Percentiles rank a stretch among this genome's conserved stretches.
Conservation (phyloP, 1,284 basidiomycete genomes). For the Irpex sp. region DNA sequence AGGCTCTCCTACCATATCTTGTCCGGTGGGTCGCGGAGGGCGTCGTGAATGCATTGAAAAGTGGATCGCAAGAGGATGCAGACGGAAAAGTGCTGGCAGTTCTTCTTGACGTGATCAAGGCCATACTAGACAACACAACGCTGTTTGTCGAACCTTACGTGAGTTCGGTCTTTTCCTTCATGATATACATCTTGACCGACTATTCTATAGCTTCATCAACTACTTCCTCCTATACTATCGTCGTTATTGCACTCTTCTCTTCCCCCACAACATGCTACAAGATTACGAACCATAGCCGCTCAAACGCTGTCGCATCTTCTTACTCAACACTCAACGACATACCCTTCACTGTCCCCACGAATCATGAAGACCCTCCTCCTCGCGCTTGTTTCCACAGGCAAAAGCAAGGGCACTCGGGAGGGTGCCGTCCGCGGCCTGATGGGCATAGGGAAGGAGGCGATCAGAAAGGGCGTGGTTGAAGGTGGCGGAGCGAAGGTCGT, state of each 20-base stretch:
- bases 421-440: constrained; percentile 84
- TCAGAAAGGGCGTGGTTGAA: constrained; percentile 75
- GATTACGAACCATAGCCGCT: constrained; percentile 73
- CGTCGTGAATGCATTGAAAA: constrained; percentile 65
- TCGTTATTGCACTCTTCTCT: constrained; percentile 86
- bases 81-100: constrained; percentile 73
- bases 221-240: constrained; percentile 90
- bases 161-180: constrained; percentile 7
- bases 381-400: constrained; percentile 73
- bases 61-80: constrained; percentile 54
- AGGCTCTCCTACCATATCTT: constrained; percentile 92
- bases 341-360: constrained; percentile 82
- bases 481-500: constrained; percentile 72
- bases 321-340: constrained; percentile 76
- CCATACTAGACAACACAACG: constrained; percentile 79
- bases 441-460: constrained; percentile 80
- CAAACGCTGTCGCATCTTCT: constrained; percentile 81
- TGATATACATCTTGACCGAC: neutral
- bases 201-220: constrained; percentile 79
- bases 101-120: constrained; percentile 77
- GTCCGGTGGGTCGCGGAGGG: constrained; percentile 94
- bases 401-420: constrained; percentile 74
- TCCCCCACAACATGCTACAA: constrained; percentile 50
- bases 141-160: constrained; percentile 98
- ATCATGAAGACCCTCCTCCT: constrained; percentile 92